These are phyloP conservation scores for Clonostachys byssicola DNA, from an alignment of 2,329 filamentous ascomycete genomes.

Conservation along the genomic window DNA sequence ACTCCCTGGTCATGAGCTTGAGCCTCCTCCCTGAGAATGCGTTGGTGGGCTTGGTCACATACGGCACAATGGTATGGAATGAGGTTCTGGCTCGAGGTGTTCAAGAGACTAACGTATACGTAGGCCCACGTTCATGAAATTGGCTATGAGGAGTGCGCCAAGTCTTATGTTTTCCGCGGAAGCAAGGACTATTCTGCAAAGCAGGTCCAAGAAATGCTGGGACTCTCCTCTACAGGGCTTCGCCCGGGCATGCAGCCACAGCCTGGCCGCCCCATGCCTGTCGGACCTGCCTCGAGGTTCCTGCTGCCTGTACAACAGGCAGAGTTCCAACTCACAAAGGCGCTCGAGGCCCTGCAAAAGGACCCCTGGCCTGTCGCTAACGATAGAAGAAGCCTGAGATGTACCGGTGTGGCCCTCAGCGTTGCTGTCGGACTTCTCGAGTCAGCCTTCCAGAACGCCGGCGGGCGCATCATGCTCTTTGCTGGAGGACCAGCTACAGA, in stretches of 20 bases:
- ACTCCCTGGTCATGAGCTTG: constrained; percentile 82
- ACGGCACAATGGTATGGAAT: constrained; percentile 76
- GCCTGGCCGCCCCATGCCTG: constrained; percentile 69
- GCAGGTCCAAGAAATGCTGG: constrained; percentile 99
- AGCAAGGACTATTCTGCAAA: constrained; percentile 98
- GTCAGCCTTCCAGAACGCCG: constrained; percentile 91
- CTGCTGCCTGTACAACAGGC: constrained; percentile 91
- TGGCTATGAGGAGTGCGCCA: constrained; percentile 95
- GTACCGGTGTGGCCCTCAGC: constrained; percentile 93
- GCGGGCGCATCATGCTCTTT: constrained; percentile 95
- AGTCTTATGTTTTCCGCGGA: constrained; percentile 96
- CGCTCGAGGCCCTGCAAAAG: constrained; percentile 90
- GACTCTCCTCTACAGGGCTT: constrained; percentile 66
- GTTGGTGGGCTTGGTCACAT: constrained; percentile 79
- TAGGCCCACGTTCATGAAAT: constrained; percentile 95
- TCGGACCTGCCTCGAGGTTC: constrained; percentile 84
- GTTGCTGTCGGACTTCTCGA: constrained; percentile 91
- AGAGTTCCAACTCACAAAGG: constrained; percentile 96
- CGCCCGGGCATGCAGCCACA: constrained; percentile 73
- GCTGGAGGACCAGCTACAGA: constrained; percentile 93
- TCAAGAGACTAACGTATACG: not conserved
- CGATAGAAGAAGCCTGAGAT: constrained; percentile 84
- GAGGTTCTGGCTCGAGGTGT: constrained; percentile 8
- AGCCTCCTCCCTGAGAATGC: constrained; percentile 78
- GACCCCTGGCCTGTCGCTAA: constrained; percentile 97